Evolutionary conservation across 768 basidiomycete species (phyloP).

Genomic region (Trametopsis cervina): DNA sequence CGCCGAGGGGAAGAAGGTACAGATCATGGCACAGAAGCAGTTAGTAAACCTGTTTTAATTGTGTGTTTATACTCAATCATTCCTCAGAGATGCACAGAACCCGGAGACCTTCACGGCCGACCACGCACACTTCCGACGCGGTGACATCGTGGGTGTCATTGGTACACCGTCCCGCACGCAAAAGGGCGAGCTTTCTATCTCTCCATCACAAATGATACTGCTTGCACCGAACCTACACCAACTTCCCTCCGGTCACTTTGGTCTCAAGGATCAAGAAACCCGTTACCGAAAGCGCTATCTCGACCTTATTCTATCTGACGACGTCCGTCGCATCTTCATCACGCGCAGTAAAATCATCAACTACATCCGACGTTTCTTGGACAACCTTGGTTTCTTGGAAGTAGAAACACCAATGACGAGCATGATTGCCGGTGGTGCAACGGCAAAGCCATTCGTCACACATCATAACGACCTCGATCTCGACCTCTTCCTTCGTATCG

Average conservation of each 20-base stretch:
- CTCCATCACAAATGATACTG: slow-evolving; percentile 72
- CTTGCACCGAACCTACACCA: slow-evolving; percentile 96
- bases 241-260: slow-evolving; percentile 86
- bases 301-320: slow-evolving; percentile 91
- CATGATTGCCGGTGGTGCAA: slow-evolving; percentile 93
- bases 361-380: slow-evolving; percentile 88
- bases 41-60: slow-evolving; percentile 28
- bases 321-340: slow-evolving; percentile 85
- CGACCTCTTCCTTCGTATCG: slow-evolving; percentile 94
- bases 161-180: slow-evolving; percentile 89
- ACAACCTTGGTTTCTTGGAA: slow-evolving; percentile 91
- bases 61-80: neutral
- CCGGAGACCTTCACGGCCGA: slow-evolving; percentile 57
- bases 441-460: slow-evolving; percentile 97
- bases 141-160: slow-evolving; percentile 91
- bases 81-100: slow-evolving; percentile 55
- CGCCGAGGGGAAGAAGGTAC: slow-evolving; percentile 87
- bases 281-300: slow-evolving; percentile 98
- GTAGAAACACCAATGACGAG: slow-evolving; percentile 99
- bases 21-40: slow-evolving; percentile 90
- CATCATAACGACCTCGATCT: slow-evolving; percentile 98
- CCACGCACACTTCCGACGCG: slow-evolving; percentile 87
- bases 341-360: slow-evolving; percentile 86
- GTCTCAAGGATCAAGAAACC: slow-evolving; percentile 95
- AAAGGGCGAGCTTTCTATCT: slow-evolving; percentile 91